Conservation (phyloP, 2,329 filamentous ascomycete genomes). For the Penicillium psychrosexuale region DNA sequence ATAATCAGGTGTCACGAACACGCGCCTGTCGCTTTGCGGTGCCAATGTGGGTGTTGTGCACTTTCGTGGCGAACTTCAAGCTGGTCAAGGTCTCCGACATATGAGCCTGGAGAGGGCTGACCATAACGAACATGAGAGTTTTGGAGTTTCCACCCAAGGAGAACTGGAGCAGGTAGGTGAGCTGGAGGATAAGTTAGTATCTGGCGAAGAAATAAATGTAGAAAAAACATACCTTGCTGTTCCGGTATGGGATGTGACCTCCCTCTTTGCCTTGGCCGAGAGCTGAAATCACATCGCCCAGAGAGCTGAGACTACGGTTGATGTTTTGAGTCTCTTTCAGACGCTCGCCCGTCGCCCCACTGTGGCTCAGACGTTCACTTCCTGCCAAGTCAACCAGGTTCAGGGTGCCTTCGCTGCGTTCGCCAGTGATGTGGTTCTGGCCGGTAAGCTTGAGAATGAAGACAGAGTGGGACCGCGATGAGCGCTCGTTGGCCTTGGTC, state of each 20-base stretch:
- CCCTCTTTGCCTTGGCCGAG: conserved; percentile 77
- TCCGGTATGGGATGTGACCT: conserved; percentile 85
- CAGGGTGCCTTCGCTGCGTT: conserved; percentile 85
- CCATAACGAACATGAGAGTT: conserved; percentile 99
- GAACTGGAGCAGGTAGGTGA: conserved; percentile 93
- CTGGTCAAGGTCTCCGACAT: conserved; percentile 90
- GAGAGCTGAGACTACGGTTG: conserved; percentile 87
- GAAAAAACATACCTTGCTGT: conserved; percentile 69
- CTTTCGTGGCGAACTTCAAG: conserved; percentile 93
- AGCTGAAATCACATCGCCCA: conserved; percentile 91
- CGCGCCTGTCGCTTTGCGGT: conserved; percentile 61
- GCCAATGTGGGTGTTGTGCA: conserved; percentile 82
- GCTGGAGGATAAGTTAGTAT: conserved; percentile 42
- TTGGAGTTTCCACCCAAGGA: conserved; percentile 93
- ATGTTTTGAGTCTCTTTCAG: conserved; percentile 96
- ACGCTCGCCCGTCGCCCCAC: conserved; percentile 78
- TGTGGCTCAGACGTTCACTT: conserved; percentile 84
- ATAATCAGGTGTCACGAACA: conserved; percentile 35
- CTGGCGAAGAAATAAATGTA: not conserved
- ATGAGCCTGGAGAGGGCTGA: conserved; percentile 85
- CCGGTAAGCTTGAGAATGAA: conserved; percentile 76
- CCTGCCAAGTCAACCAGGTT: conserved; percentile 96
- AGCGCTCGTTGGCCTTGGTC: conserved; percentile 95
- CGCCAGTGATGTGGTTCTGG: conserved; percentile 69
- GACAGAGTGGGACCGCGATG: conserved; percentile 90